Evolutionary conservation across 2,329 filamentous ascomycete genomes (phyloP).

Genomic region (Apiospora phragmitis): DNA sequence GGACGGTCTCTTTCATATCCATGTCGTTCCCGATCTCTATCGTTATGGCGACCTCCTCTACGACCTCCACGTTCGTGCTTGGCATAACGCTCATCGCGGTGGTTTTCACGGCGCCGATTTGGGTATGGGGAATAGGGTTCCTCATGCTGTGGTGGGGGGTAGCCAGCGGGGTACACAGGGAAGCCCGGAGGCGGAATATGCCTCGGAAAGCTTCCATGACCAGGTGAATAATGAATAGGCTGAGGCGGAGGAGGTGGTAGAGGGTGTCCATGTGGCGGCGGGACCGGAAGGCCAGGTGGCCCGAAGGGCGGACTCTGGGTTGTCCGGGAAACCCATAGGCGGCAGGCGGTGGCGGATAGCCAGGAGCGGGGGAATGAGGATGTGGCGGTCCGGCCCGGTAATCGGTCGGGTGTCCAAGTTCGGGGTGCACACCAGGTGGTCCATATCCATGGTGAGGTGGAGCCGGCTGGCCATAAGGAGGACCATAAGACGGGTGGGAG

Average conservation of each 20-base stretch:
- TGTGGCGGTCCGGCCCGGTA: background rate
- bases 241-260: constrained; percentile 4
- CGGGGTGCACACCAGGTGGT: constrained; percentile 10
- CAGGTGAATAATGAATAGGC: constrained; percentile 1
- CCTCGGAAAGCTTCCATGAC: constrained; percentile 1
- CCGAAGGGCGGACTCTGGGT: background rate
- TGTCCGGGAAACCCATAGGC: background rate
- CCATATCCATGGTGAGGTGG: background rate
- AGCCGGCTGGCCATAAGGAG: background rate
- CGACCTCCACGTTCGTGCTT: constrained; percentile 12
- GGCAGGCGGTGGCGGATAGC: constrained; percentile 2
- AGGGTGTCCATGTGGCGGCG: constrained; percentile 12
- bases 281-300: background rate
- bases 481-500: constrained; percentile 7
- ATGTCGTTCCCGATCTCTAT: background rate
- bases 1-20: background rate
- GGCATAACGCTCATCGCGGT: constrained; percentile 4
- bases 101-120: background rate
- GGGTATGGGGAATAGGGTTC: background rate
- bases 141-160: background rate
- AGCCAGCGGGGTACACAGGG: background rate
- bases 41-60: background rate
- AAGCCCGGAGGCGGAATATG: constrained; percentile 2
- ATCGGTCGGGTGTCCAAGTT: background rate
- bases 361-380: background rate